A percentile compares a stretch with the other conserved stretches of the same genome.
These are phyloP conservation scores for Fusarium musae DNA, from an alignment of 2,329 filamentous ascomycete genomes.

Conservation along the genomic window DNA sequence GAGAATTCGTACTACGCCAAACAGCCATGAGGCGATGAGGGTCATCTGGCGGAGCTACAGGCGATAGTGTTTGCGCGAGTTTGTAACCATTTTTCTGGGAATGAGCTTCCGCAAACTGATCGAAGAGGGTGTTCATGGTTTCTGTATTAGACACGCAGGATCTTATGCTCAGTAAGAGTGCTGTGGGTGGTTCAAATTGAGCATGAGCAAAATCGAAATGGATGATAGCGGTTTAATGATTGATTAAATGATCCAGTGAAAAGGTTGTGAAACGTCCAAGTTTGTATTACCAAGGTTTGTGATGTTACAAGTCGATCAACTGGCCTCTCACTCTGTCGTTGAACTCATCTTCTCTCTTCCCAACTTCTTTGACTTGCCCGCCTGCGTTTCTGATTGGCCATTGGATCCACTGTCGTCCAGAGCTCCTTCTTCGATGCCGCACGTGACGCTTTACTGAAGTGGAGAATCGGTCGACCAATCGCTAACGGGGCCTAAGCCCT, in stretches of 20 bases:
- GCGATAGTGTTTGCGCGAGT: conserved; percentile 80
- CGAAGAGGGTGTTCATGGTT: conserved; percentile 78
- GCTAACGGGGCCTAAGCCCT: conserved; percentile 52
- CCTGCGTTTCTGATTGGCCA: conserved; percentile 40
- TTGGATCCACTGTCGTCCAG: conserved; percentile 1
- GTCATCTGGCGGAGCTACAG: conserved; percentile 70
- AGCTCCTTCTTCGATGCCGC: conserved; percentile 4
- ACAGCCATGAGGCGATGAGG: conserved; percentile 76
- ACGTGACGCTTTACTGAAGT: conserved; percentile 37
- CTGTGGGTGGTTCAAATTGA: background rate
- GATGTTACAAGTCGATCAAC: conserved; percentile 12
- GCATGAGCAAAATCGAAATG: background rate
- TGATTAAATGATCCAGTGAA: background rate
- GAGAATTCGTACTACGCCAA: conserved; percentile 74
- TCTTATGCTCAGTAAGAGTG: background rate
- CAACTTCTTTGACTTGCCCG: conserved; percentile 24
- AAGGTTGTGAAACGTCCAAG: background rate
- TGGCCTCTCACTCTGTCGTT: conserved; percentile 23
- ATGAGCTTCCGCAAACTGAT: conserved; percentile 78
- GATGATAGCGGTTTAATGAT: background rate
- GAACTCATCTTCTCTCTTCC: conserved; percentile 24
- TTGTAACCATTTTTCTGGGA: conserved; percentile 73
- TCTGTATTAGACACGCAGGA: conserved; percentile 13
- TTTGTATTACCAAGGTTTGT: conserved; percentile 9
- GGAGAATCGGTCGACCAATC: conserved; percentile 48